These are phyloP conservation scores for Pythium aristosporum DNA, from an alignment of 352 stramenopile species.

Conservation along the genomic window DNA sequence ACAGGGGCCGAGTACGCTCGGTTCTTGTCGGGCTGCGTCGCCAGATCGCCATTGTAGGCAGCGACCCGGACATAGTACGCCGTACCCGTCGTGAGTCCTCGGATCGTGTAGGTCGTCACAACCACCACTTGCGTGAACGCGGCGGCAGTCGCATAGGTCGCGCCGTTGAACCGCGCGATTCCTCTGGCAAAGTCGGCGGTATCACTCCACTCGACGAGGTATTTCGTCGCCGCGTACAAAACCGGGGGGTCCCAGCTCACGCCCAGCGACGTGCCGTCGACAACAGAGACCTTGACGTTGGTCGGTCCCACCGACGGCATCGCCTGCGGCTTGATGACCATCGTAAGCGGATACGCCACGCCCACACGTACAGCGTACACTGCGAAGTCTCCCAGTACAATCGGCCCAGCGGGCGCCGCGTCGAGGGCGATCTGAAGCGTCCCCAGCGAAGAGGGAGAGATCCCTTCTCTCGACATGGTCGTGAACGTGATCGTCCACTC, in stretches of 20 bases:
- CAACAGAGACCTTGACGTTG: slow-evolving; percentile 54
- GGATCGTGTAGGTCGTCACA: slow-evolving; percentile 72
- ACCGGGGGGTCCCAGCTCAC: slow-evolving; percentile 58
- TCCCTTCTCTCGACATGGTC: slow-evolving; percentile 41
- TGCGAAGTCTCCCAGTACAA: slow-evolving; percentile 27
- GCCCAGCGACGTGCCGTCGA: slow-evolving; percentile 60
- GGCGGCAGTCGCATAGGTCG: slow-evolving; percentile 48
- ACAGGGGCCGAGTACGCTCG: slow-evolving; percentile 62
- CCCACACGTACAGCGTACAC: slow-evolving; percentile 36
- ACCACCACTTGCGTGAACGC: slow-evolving; percentile 49
- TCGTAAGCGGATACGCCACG: slow-evolving; percentile 19
- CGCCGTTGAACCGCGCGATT: slow-evolving; percentile 29
- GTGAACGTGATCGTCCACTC: slow-evolving; percentile 82
- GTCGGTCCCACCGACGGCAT: slow-evolving; percentile 51
- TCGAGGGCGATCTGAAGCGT: slow-evolving; percentile 35
- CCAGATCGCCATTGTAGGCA: slow-evolving; percentile 79
- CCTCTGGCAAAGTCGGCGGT: slow-evolving; percentile 38
- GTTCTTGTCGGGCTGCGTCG: slow-evolving; percentile 22
- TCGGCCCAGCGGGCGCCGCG: slow-evolving; percentile 15
- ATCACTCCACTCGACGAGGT: slow-evolving; percentile 84
- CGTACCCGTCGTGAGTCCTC: slow-evolving; percentile 67
- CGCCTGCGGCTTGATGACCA: slow-evolving; percentile 36
- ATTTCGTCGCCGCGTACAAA: slow-evolving; percentile 44
- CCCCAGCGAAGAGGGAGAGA: slow-evolving; percentile 53
- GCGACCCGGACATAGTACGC: slow-evolving; percentile 90